A percentile compares a stretch with the other conserved stretches of the same genome.
These are phyloP conservation scores for Solanum virginianum DNA, from an alignment of 257 asterid species.

Conservation along the genomic window DNA sequence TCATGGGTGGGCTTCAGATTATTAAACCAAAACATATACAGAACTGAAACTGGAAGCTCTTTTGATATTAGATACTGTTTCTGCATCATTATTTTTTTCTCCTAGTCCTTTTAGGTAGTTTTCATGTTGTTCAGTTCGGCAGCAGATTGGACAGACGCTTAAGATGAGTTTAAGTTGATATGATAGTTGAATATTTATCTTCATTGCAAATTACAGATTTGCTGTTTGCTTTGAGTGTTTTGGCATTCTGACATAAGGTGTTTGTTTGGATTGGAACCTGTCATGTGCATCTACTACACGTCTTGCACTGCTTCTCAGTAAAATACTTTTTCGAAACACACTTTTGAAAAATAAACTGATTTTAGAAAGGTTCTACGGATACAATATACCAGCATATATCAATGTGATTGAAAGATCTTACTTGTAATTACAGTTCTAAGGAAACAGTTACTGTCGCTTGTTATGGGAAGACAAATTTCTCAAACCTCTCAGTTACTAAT, in stretches of 20 bases:
- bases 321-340: no score
- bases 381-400: neutral
- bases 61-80: neutral
- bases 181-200: neutral
- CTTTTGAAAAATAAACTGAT: no score
- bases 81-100: neutral
- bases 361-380: neutral
- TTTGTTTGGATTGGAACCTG: neutral
- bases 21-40: neutral
- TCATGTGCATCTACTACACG: neutral
- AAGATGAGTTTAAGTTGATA: neutral
- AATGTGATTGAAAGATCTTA: neutral
- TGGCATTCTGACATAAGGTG: neutral
- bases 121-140: neutral
- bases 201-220: neutral
- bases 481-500: neutral
- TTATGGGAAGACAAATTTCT: neutral
- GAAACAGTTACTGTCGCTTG: neutral
- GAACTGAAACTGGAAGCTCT: neutral
- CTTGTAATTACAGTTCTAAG: neutral
- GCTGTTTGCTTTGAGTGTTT: neutral
- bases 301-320: no score
- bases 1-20: slow-evolving; percentile 56
- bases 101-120: neutral
- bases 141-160: neutral